A percentile compares a stretch with the other conserved stretches of the same genome.
These are phyloP conservation scores for Cutaneotrichosporon curvatum DNA, from an alignment of 1,284 basidiomycete species.

Conservation along the genomic window DNA sequence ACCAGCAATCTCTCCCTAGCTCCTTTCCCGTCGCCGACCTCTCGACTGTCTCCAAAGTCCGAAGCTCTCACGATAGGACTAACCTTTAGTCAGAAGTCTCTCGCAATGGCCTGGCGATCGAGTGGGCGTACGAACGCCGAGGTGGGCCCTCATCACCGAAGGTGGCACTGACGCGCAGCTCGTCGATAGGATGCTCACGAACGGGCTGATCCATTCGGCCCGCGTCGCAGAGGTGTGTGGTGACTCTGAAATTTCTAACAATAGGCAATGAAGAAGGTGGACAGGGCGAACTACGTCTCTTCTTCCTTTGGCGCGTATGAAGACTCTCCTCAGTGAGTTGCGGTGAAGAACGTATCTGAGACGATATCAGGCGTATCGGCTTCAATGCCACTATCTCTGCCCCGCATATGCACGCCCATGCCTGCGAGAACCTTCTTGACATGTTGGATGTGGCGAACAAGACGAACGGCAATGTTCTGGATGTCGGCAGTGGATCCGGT, in stretches of 20 bases:
- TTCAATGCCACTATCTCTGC: constrained; percentile 46
- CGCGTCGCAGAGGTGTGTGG: constrained; percentile 31
- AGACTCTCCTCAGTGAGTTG: constrained; percentile 43
- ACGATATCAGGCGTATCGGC: constrained; percentile 34
- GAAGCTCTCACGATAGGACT: too few relatives aligned
- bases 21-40: too few relatives aligned
- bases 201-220: constrained; percentile 30
- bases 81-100: too few relatives aligned
- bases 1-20: too few relatives aligned
- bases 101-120: constrained; percentile 38
- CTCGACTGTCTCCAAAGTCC: too few relatives aligned
- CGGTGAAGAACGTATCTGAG: not conserved
- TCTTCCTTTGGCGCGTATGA: constrained; percentile 30
- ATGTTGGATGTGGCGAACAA: constrained; percentile 20
- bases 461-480: constrained; percentile 28
- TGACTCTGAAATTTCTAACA: not conserved
- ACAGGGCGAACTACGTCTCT: constrained; percentile 39
- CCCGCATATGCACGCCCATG: constrained; percentile 47
- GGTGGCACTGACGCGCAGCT: constrained; percentile 25
- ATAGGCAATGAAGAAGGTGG: constrained; percentile 42
- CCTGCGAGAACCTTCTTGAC: constrained; percentile 35
- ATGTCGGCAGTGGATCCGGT: constrained; percentile 51
- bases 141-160: constrained; percentile 19
- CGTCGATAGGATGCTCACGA: constrained; percentile 31
- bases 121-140: constrained; percentile 37